Base-by-base conservation (phyloP, 2,329 filamentous ascomycete genomes). In the Venturia oleaginea region DNA sequence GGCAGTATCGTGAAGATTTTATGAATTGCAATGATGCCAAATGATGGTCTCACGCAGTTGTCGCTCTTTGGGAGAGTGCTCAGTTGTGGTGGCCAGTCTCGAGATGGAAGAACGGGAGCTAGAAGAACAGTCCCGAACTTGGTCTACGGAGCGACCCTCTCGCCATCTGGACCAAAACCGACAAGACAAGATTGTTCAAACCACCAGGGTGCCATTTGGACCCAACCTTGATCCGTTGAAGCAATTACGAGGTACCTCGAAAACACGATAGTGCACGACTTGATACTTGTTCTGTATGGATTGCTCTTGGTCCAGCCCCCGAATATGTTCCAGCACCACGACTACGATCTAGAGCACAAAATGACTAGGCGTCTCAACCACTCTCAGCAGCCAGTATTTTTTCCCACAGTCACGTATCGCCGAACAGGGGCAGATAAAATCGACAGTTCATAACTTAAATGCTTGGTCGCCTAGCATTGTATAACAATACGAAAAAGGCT, bases 81-180 rank as follows among this genome's bases (percentile, higher is more conserved):
- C 27, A 32, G 51, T 30, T 57, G 27, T 17, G 17, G 30, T 34
- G 51, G 51, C 27, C 27, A 34, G 48, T 32, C 48, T 46, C 24
- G 46, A 51, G 46, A 10, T 51, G 17, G 51, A 57, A 57, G 51
- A 24, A 57, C 51, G 51, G 51, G 51, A 57, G 51, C 51, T 10
- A 27, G 46, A 51, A 17, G 17, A 43, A 13, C 40, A 43, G 27
- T 57, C 27, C 51, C 51, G 34, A 57, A 57, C 51, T 34, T 57
- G 15, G 51, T 30, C 15, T 22, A 22, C 15, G 24, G 27, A 22
- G 11, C 30, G 13, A 34, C 27, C 13, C 27, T 34, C 4, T 57
- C 51, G 51, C 51, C 51, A 57, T 57, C 17, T 34, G 6, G 10
- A 57, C 8, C 51, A 34, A 17, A 57, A 57, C 3, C 51, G 34